A percentile compares a stretch with the other conserved stretches of the same genome.
Evolutionary conservation across 169 alveolate species (phyloP).

Genomic region (Theileria parva): DNA sequence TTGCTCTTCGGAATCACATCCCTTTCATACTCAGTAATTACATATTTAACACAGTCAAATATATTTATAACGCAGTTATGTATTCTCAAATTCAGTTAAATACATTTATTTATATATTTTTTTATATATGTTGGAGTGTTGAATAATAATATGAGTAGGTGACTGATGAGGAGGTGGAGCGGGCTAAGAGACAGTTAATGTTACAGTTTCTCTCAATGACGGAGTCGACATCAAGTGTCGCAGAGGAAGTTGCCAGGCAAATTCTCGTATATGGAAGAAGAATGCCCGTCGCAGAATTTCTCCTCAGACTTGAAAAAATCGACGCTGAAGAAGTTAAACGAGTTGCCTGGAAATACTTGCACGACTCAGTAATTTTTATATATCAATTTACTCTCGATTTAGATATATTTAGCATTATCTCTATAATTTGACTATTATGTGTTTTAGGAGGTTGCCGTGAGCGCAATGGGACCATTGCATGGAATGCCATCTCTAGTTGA

Average conservation of each 20-base stretch:
- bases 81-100: not conserved
- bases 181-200: conserved; percentile 77
- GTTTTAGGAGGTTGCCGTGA: conserved; percentile 72
- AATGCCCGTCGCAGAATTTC: conserved; percentile 79
- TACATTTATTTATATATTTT: too few species aligned
- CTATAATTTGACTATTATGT: not conserved
- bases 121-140: not conserved
- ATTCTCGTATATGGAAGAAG: conserved; percentile 81
- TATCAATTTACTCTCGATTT: not conserved
- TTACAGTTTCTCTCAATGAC: conserved; percentile 76
- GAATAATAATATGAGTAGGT: conserved; percentile 7
- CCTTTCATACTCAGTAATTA: conserved; percentile 72
- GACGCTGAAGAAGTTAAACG: conserved; percentile 84
- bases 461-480: conserved; percentile 80
- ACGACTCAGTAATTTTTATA: conserved; percentile 65
- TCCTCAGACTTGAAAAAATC: conserved; percentile 74
- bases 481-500: conserved; percentile 78
- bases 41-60: not conserved
- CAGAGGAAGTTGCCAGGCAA: conserved; percentile 84
- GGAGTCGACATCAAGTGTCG: conserved; percentile 81
- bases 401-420: not conserved
- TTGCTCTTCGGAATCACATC: conserved; percentile 83
- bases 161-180: conserved; percentile 81
- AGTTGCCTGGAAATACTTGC: conserved; percentile 85
- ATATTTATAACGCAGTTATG: not conserved